Percentiles rank a stretch among this genome's conserved stretches.
Evolutionary conservation across 78 protist species (phyloP).

Genomic region (Dictyostelium capitatum): DNA sequence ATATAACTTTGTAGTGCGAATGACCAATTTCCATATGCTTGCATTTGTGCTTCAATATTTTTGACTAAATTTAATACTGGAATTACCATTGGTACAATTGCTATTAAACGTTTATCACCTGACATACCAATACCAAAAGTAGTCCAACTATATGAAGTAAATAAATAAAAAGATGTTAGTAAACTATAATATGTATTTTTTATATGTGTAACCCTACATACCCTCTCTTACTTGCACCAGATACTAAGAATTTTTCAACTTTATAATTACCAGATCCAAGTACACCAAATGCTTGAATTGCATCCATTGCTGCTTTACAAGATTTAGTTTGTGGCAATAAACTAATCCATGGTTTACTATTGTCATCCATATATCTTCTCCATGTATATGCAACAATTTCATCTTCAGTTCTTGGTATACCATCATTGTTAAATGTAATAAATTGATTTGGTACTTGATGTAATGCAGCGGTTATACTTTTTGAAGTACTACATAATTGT

Average conservation of each 20-base stretch:
- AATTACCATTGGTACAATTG: slow-evolving; percentile 73
- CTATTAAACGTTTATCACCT: slow-evolving; percentile 66
- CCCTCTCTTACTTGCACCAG: slow-evolving; percentile 67
- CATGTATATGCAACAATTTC: slow-evolving; percentile 55
- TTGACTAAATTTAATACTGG: slow-evolving; percentile 18
- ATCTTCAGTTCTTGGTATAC: slow-evolving; percentile 20
- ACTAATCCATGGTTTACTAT: slow-evolving; percentile 20
- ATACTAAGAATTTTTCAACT: slow-evolving; percentile 21
- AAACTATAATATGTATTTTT: no score
- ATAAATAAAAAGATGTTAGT: no score
- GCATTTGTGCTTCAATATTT: slow-evolving; percentile 27
- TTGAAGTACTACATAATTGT: not conserved
- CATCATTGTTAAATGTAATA: slow-evolving; percentile 31
- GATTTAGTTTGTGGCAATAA: slow-evolving; percentile 35
- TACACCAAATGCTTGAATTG: slow-evolving; percentile 24
- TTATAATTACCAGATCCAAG: not conserved
- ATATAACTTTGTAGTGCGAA: slow-evolving; percentile 22
- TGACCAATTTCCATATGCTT: slow-evolving; percentile 44
- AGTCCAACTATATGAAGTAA: no score
- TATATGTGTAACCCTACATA: no score
- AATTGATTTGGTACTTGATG: slow-evolving; percentile 53
- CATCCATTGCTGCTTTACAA: slow-evolving; percentile 24
- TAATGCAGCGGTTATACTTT: not conserved
- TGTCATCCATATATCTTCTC: slow-evolving; percentile 15
- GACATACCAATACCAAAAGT: slow-evolving; percentile 49